Conservation (phyloP, 2,329 filamentous ascomycete species). For the Ceratocystis lukuohia region DNA sequence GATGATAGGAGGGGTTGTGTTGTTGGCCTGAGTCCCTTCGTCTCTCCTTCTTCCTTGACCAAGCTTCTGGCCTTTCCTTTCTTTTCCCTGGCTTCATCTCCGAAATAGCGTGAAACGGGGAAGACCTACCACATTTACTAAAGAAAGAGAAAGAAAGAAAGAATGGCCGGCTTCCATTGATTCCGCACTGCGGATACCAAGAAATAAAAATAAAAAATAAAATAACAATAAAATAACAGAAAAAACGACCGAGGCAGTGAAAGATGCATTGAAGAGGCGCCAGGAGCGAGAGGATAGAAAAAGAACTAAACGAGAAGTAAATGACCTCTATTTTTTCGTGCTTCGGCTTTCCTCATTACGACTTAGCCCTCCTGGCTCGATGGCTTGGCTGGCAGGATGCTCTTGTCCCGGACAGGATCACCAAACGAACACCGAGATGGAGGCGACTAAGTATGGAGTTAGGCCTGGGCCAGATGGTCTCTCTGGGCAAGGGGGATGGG, state of each 20-base stretch:
- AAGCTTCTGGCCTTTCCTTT: background rate
- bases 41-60: background rate
- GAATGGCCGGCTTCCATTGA: background rate
- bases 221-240: background rate
- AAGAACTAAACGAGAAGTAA: background rate
- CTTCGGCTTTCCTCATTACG: background rate
- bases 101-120: background rate
- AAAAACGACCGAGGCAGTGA: background rate
- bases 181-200: background rate
- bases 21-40: background rate
- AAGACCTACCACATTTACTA: background rate
- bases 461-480: background rate
- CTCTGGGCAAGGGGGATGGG: background rate
- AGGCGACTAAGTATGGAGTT: background rate
- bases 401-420: background rate
- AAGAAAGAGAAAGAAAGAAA: background rate
- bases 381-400: background rate
- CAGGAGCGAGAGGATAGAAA: background rate
- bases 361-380: background rate
- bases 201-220: no score
- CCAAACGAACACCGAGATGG: conserved; percentile 7
- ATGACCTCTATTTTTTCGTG: background rate
- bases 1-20: background rate
- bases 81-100: background rate
- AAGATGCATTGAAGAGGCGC: background rate